Evolutionary conservation across 306 rosid genomes (phyloP), one percentile per base, ranked within the genome.

Genomic region (Cyclanthera cordifolia): DNA sequence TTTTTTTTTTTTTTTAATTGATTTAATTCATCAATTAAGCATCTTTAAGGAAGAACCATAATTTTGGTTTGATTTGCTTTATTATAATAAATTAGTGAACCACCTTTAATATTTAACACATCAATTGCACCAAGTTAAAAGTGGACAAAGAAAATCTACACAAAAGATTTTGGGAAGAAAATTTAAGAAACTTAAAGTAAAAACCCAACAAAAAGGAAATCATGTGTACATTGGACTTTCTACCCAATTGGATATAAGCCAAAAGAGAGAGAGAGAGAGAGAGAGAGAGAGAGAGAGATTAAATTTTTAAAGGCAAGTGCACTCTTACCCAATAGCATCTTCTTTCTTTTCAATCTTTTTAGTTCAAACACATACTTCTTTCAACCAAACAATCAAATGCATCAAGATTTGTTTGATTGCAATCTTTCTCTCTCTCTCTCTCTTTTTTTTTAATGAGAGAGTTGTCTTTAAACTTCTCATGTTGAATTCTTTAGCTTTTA

Each of bases 311-410:
- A 64, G 23, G 53, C 7, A 21, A 41, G 19, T 64, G 70, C 53
- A 21, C 32, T 13, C 53, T 43, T 65, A 65, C 70, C 70, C 70
- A 65, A 64, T 65, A 14, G 39, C 53, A 65, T 65, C 70, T 65
- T 23, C 21, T 45, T 65, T 65, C 53, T 65, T 65, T 23, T 45
- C 70, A 21, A 7, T 45, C 28, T n/a, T 39, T 21, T 41, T 37
- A 61, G 51, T 41, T 61, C 52, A 19, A 57, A 37, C 47, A 41
- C 69, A n/a, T n/a, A 20, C 32, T 63, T 21, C 32, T 12, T 37
- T 37, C 43, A 37, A 37, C 12, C 7, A 34, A 37, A 37, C 43
- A 37, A 37, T 37, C 7, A 7, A 37, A 37, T 37, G 43, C 43
- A 37, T 37, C 43, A 37, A 37, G 11, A 37, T 37, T 37, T 2